A percentile compares a stretch with the other conserved stretches of the same genome.
phyloP scores from a whole-genome alignment of 2,329 filamentous ascomycete species.

The Xenoacremonium recifei region DNA sequence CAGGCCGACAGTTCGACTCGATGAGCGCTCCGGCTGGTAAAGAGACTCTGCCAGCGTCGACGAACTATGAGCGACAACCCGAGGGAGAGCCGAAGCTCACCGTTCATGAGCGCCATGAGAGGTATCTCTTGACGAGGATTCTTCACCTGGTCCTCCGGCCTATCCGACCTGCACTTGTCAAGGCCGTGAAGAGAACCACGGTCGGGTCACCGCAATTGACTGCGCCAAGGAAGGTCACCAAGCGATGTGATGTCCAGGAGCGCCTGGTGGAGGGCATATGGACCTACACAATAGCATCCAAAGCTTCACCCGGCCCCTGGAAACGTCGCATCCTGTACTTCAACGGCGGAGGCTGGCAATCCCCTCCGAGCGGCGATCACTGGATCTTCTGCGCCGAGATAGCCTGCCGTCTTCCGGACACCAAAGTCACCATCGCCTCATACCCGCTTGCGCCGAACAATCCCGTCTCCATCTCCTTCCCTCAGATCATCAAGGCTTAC shows the following conservation, averaged over 20 bases:
- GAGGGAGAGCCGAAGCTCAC: conserved; percentile 1
- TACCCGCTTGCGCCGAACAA: conserved; percentile 53
- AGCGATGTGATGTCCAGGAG: conserved; percentile 18
- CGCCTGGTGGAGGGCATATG: conserved; percentile 21
- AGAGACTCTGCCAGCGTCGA: too few relatives aligned
- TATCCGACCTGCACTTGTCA: conserved; percentile 9
- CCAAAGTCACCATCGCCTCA: conserved; percentile 46
- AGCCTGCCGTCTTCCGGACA: conserved; percentile 37
- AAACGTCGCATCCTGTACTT: conserved; percentile 49
- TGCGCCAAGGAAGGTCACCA: conserved; percentile 5
- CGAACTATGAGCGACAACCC: too few relatives aligned
- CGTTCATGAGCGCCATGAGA: conserved; percentile 10
- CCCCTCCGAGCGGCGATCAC: conserved; percentile 47
- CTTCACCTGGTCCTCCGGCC: conserved; percentile 15
- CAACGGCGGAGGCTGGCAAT: conserved; percentile 55
- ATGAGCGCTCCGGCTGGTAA: too few relatives aligned
- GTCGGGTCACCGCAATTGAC: conserved; percentile 13
- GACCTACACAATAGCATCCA: conserved; percentile 21
- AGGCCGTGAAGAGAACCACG: conserved; percentile 5
- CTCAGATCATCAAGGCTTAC: conserved; percentile 45
- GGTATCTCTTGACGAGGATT: conserved; percentile 9
- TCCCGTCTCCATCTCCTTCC: conserved; percentile 48
- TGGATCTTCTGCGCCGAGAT: conserved; percentile 51
- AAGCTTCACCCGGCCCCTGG: background rate
- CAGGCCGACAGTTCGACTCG: too few relatives aligned